Evolutionary conservation across 106 monocot genomes (phyloP), one percentile per base, ranked within the genome.

Genomic region (Posidonia australis): DNA sequence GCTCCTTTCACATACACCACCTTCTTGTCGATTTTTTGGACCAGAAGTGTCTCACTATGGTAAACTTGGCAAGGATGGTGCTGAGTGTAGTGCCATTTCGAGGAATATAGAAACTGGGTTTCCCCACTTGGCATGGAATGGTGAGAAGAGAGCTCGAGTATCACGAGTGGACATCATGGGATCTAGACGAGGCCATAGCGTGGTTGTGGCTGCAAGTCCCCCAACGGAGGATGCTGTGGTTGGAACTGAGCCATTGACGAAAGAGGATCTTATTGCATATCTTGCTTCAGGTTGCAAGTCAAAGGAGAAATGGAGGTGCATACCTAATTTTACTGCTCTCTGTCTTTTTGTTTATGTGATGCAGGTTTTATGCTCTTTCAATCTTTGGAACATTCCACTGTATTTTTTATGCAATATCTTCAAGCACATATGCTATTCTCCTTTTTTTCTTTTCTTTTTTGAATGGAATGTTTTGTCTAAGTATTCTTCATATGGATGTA

Each of bases 261-360:
- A 80, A 47, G 86, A 90, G 65, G 93, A 89, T 80, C 89, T 94
- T 70, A 81, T 94, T 31, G 70, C 14, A 1, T 94, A 89, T 60
- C 78, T 94, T 48, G 81, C 74, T 31, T 90, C 93, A 23, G 93
- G 93, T 5, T 94, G 93, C 75, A 94, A 94, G 71, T 46, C 83
- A 13, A 86, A 82, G 65, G 93, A 94, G 58, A 71, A 82, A 55
- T 89, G 93, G 93, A 94, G 89, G 93, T 94, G 44, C 36, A 44
- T 9, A 44, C 60, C 44, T 10, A n/a, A 17, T 65, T 17, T 47
- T 48, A 25, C 17, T 32, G 5, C 13, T n/a, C 17, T 55, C 24
- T 55, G 22, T 23, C 24, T 55, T 9, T 45, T 45, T 45, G 14
- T 13, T 49, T 32, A 10, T n/a, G 52, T 30, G 5, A 18, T 30